Conservation (phyloP, 345 rosid species). For the Cardiospermum halicacabum region DNA sequence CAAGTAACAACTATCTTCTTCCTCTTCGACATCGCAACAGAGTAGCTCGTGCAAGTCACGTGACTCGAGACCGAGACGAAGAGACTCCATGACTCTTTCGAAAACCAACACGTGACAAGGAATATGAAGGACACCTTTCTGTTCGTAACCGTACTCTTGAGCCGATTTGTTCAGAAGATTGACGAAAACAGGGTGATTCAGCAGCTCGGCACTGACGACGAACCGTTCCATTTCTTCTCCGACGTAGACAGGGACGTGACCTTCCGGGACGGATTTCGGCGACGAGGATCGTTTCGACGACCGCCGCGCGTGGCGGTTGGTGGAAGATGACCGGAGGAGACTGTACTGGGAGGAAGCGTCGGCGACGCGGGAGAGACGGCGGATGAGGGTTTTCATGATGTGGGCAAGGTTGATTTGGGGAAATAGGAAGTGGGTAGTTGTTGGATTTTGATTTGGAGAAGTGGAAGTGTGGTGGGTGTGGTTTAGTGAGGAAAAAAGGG, state of each 20-base stretch:
- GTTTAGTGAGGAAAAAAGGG: no score
- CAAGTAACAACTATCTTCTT: no score
- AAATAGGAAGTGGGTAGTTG: neutral
- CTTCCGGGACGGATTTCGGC: conserved; percentile 53
- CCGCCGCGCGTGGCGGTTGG: conserved; percentile 13
- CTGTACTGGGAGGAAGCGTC: conserved; percentile 79
- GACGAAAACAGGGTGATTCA: conserved; percentile 79
- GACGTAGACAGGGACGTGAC: conserved; percentile 85
- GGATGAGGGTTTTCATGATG: conserved; percentile 81
- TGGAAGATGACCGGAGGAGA: conserved; percentile 55
- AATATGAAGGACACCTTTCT: conserved; percentile 79
- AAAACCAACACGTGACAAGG: conserved; percentile 86
- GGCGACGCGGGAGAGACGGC: conserved; percentile 85
- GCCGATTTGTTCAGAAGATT: conserved; percentile 77
- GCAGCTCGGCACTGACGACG: conserved; percentile 73
- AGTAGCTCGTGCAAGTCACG: conserved; percentile 46
- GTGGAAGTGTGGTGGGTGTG: no score
- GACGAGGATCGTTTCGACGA: conserved; percentile 26
- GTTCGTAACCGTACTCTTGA: conserved; percentile 93
- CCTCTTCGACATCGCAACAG: conserved; percentile 14
- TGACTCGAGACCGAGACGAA: conserved; percentile 66
- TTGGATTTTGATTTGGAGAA: neutral
- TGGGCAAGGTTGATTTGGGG: neutral
- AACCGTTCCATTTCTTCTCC: conserved; percentile 97
- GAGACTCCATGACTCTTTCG: conserved; percentile 76